Evolutionary conservation across 2,329 filamentous ascomycete species (phyloP).

Genomic region (Scolecobasidium constrictum): DNA sequence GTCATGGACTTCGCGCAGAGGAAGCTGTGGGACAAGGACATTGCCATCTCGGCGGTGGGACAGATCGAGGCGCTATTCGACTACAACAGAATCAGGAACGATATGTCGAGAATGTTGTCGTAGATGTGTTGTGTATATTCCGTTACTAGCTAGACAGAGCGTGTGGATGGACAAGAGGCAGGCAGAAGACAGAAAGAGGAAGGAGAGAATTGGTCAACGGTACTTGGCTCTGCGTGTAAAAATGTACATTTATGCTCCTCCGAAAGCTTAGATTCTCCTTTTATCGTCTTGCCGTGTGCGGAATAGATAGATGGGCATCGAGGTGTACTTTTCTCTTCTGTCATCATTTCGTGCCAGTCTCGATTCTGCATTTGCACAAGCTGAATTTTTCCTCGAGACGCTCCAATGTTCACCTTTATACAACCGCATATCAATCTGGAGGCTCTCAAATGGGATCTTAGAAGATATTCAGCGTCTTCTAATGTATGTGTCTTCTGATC

Average conservation of each 20-base stretch:
- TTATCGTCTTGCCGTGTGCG: not conserved
- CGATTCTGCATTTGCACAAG: too few relatives aligned
- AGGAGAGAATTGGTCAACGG: not conserved
- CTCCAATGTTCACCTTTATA: too few relatives aligned
- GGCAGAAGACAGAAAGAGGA: not conserved
- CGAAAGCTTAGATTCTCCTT: not conserved
- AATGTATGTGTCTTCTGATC: too few relatives aligned
- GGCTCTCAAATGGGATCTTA: too few relatives aligned
- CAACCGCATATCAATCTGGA: too few relatives aligned
- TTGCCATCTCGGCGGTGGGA: conserved; percentile 87
- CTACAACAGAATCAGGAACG: conserved; percentile 68
- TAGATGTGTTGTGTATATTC: too few relatives aligned
- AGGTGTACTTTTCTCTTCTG: not conserved
- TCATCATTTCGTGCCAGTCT: too few relatives aligned
- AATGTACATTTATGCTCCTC: not conserved
- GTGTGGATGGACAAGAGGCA: too few relatives aligned
- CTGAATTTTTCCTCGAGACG: too few relatives aligned
- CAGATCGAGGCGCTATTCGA: conserved; percentile 75
- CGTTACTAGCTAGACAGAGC: too few relatives aligned
- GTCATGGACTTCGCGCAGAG: conserved; percentile 93
- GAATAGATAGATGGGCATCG: not conserved
- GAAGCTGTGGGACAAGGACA: conserved; percentile 95
- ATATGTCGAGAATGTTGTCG: conserved; percentile 69
- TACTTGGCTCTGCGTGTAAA: too few relatives aligned
- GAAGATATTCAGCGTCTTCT: too few relatives aligned